phyloP scores from a whole-genome alignment of 2,329 filamentous ascomycete genomes.

The Hymenoscyphus scutula region DNA sequence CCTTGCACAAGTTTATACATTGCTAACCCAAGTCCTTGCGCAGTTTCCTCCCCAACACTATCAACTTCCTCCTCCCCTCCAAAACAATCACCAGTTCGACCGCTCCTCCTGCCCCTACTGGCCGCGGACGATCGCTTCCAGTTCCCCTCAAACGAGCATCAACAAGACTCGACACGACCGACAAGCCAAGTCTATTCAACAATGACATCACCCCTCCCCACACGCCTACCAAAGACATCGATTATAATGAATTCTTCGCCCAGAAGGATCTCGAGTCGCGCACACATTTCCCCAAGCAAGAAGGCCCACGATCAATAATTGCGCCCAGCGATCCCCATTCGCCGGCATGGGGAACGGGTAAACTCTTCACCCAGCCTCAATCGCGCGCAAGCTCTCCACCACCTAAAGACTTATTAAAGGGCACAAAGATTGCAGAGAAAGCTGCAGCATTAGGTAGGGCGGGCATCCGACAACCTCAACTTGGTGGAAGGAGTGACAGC shows the following conservation, averaged over 20 bases:
- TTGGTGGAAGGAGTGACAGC: constrained; percentile 55
- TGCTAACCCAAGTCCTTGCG: constrained; percentile 16
- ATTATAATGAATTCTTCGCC: constrained; percentile 48
- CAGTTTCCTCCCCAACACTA: constrained; percentile 89
- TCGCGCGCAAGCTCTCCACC: constrained; percentile 73
- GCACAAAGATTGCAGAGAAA: constrained; percentile 56
- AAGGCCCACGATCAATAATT: constrained; percentile 49
- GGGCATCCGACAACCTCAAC: constrained; percentile 55
- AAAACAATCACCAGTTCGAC: constrained; percentile 38
- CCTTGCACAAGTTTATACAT: background rate
- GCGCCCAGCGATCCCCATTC: constrained; percentile 73
- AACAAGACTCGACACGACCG: constrained; percentile 53
- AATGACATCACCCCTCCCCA: constrained; percentile 35
- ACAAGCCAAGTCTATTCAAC: constrained; percentile 42
- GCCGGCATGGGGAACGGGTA: constrained; percentile 65
- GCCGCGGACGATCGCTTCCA: background rate
- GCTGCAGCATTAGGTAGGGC: constrained; percentile 56
- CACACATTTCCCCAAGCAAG: constrained; percentile 52
- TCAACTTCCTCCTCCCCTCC: constrained; percentile 75
- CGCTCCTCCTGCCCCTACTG: background rate
- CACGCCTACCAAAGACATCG: constrained; percentile 38
- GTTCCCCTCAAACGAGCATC: constrained; percentile 11
- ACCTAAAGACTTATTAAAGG: constrained; percentile 72
- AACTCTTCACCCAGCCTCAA: constrained; percentile 59
- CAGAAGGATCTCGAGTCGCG: constrained; percentile 53